Conservation (phyloP, 208 protist genomes). For the Borovskyia barvae region DNA sequence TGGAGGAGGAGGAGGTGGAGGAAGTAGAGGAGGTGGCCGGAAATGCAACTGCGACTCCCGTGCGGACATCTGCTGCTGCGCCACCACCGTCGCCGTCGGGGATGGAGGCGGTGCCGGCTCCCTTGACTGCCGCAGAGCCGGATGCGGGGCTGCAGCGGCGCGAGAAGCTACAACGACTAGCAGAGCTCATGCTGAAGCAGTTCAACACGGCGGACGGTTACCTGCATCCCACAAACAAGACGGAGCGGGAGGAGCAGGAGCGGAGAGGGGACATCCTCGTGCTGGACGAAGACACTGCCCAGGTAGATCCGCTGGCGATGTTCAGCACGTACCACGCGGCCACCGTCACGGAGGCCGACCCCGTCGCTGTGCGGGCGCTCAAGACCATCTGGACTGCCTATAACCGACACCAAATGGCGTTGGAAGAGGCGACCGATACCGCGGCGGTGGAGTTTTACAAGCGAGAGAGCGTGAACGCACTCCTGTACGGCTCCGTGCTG, state of each 20-base stretch:
- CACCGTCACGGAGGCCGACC: slow-evolving; percentile 34
- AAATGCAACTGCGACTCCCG: background rate
- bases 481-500: slow-evolving; percentile 73
- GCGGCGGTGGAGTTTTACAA: slow-evolving; percentile 45
- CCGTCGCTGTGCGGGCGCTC: slow-evolving; percentile 56
- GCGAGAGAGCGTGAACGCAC: slow-evolving; percentile 75
- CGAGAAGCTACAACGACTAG: slow-evolving; percentile 46
- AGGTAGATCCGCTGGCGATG: slow-evolving; percentile 75
- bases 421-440: slow-evolving; percentile 53
- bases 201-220: slow-evolving; percentile 85
- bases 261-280: slow-evolving; percentile 57
- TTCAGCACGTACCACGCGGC: slow-evolving; percentile 68
- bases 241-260: slow-evolving; percentile 51
- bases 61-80: background rate
- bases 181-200: slow-evolving; percentile 79
- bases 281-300: slow-evolving; percentile 66
- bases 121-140: background rate
- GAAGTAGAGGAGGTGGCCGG: slow-evolving; percentile 6
- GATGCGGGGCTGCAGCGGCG: slow-evolving; percentile 3
- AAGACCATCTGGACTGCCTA: slow-evolving; percentile 69
- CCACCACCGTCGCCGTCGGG: background rate
- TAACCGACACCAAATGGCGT: slow-evolving; percentile 61
- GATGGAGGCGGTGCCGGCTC: background rate
- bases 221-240: slow-evolving; percentile 47
- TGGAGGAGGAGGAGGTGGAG: slow-evolving; percentile 29